Conservation (phyloP, 495 filamentous ascomycete species). For the Aspergillus hancockii region DNA sequence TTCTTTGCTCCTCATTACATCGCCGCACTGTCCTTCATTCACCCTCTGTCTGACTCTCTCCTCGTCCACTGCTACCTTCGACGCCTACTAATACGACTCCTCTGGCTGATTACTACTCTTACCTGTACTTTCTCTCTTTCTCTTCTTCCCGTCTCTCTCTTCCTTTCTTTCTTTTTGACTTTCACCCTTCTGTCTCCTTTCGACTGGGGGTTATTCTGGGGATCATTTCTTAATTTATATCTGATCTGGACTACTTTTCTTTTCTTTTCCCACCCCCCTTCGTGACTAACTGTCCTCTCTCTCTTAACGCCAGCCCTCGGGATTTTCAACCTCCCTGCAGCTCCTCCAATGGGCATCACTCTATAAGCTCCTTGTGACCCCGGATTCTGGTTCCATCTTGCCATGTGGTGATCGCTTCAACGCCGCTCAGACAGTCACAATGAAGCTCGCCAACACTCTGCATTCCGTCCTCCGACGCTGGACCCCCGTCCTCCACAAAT, state of each 20-base stretch:
- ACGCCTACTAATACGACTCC: background rate
- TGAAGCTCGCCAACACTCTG: conserved; percentile 5
- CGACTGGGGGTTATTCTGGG: too few species aligned
- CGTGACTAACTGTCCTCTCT: too few species aligned
- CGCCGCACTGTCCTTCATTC: background rate
- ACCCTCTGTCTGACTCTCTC: background rate
- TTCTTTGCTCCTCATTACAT: background rate
- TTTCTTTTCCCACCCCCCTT: background rate
- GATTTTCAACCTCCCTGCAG: background rate
- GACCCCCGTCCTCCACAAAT: background rate
- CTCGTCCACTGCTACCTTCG: background rate
- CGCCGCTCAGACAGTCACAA: background rate
- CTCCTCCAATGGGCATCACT: background rate
- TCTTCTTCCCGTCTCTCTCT: background rate
- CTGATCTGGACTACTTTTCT: too few species aligned
- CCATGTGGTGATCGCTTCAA: conserved; percentile 2
- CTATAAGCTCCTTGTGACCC: background rate
- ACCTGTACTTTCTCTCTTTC: background rate
- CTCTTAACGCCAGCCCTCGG: background rate
- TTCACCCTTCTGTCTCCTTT: background rate
- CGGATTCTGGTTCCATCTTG: background rate
- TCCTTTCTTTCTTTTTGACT: background rate
- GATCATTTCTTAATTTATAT: too few species aligned
- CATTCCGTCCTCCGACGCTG: conserved; percentile 11
- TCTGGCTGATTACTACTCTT: background rate